Evolutionary conservation across 306 rosid species (phyloP), one percentile per base, ranked within the genome.

Genomic region (Trichosanthes truncata): DNA sequence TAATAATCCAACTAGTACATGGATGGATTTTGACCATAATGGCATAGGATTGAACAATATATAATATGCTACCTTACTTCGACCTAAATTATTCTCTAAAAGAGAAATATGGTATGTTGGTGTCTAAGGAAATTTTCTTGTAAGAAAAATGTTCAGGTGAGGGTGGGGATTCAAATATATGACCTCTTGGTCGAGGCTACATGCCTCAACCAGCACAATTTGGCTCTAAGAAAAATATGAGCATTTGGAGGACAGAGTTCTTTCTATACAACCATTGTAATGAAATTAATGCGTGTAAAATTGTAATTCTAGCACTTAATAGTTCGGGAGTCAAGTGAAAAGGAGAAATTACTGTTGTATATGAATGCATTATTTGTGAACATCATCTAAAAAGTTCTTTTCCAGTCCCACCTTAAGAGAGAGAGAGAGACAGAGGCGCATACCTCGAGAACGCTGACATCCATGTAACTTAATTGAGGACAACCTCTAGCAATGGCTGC

Each of bases 401-500:
- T 31, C n/a, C 20, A 12, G 3, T 33, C 41, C 35, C 7, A 60
- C 25, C 26, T 66, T 41, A 45, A 77, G 78, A 59, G 61, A 68
- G n/a, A 15, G 56, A 29, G 72, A 78, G 66, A 57, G 59, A 40
- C 31, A 11, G 23, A 68, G 33, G 80, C 35, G 81, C 85, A 8
- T 81, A 95, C 99, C 97, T 90, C 93, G 15, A 95, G 96, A 67
- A 95, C 97, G 76, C 99, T 95, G 9, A 88, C 88, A 60, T 95
- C 99, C 51, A 95, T 84, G 86, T 74, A 88, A 79, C 83, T 80
- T 67, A 95, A 91, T 87, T 88, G 80, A 71, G 97, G 92, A 80
- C 92, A 95, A 36, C 96, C 97, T 86, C 96, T 91, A 80, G 99
- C 98, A 78, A 95, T 83, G 86, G 99, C 99, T 79, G 86, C 80